Conservation (phyloP, 306 rosid species). For the Canavalia ensiformis region DNA sequence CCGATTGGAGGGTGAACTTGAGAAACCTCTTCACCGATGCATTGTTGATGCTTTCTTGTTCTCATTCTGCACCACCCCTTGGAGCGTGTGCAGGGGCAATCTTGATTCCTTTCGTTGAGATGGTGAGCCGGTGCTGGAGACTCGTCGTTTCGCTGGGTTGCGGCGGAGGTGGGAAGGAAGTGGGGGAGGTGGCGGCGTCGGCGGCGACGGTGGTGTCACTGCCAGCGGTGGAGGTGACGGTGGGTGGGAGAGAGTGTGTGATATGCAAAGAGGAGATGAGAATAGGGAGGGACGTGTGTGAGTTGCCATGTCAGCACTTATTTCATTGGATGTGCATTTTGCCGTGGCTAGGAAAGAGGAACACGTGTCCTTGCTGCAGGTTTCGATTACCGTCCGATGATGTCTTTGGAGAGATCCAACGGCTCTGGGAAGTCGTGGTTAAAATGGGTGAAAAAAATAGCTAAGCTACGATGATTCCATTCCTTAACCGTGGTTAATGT, state of each 20-base stretch:
- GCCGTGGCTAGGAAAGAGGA: slow-evolving; percentile 80
- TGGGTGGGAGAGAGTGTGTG: slow-evolving; percentile 72
- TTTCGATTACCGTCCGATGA: slow-evolving; percentile 82
- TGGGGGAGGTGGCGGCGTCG: slow-evolving; percentile 66
- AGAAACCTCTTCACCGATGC: slow-evolving; percentile 39
- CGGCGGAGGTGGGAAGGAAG: slow-evolving; percentile 29
- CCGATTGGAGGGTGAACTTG: slow-evolving; percentile 65
- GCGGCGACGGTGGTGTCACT: slow-evolving; percentile 63
- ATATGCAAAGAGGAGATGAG: slow-evolving; percentile 86
- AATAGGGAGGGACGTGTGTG: slow-evolving; percentile 77
- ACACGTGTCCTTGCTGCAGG: slow-evolving; percentile 94
- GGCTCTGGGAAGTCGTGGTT: slow-evolving; percentile 73
- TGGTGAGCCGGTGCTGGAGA: slow-evolving; percentile 67
- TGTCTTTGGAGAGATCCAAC: slow-evolving; percentile 79
- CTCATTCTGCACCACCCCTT: slow-evolving; percentile 43
- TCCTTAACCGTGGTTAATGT: slow-evolving; percentile 8
- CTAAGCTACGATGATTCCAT: neutral
- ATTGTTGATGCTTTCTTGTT: slow-evolving; percentile 51
- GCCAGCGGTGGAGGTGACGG: slow-evolving; percentile 64
- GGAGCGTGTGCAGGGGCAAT: slow-evolving; percentile 52
- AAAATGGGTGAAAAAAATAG: slow-evolving; percentile 40
- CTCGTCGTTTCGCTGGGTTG: slow-evolving; percentile 56
- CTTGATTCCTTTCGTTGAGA: slow-evolving; percentile 70
- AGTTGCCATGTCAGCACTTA: slow-evolving; percentile 83
- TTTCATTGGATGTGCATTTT: slow-evolving; percentile 90